Evolutionary conservation across 805 yeast species (phyloP).

Genomic region (Myxozyma udenii): DNA sequence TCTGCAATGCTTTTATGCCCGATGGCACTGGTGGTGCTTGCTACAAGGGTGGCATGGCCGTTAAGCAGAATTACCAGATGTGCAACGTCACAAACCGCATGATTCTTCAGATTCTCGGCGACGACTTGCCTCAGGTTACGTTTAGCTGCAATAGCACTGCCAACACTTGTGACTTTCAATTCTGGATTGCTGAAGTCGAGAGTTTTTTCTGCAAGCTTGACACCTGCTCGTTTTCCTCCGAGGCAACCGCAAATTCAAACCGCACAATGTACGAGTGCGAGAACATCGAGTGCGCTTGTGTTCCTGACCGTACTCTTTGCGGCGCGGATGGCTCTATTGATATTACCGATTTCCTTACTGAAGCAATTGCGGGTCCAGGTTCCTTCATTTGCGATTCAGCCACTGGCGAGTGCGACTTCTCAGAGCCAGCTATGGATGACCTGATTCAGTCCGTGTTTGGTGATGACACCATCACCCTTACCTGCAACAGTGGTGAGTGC

Average conservation of each 20-base stretch:
- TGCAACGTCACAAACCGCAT: slow-evolving; percentile 90
- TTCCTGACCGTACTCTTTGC: slow-evolving; percentile 90
- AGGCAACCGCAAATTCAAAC: slow-evolving; percentile 43
- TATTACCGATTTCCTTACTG: slow-evolving; percentile 85
- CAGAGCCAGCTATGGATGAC: slow-evolving; percentile 95
- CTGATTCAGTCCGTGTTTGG: slow-evolving; percentile 88
- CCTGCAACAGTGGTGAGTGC: slow-evolving; percentile 87
- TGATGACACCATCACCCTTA: slow-evolving; percentile 80
- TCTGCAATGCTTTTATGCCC: slow-evolving; percentile 86
- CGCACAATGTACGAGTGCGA: slow-evolving; percentile 75
- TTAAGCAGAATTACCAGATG: slow-evolving; percentile 79
- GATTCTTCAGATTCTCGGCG: slow-evolving; percentile 73
- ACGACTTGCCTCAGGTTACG: slow-evolving; percentile 85
- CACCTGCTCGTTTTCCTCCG: slow-evolving; percentile 61
- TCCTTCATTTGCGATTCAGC: slow-evolving; percentile 76
- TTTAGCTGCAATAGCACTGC: slow-evolving; percentile 76
- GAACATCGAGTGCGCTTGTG: slow-evolving; percentile 76
- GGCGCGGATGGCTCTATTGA: slow-evolving; percentile 89
- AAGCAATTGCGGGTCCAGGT: slow-evolving; percentile 91
- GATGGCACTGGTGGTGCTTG: slow-evolving; percentile 83
- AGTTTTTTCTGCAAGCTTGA: slow-evolving; percentile 84
- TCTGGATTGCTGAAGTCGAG: slow-evolving; percentile 90
- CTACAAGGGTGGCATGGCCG: slow-evolving; percentile 77
- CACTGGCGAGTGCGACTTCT: slow-evolving; percentile 64
- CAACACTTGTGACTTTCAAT: slow-evolving; percentile 78